These are phyloP conservation scores for Candida multigemmis DNA, from an alignment of 805 yeast genomes.

Conservation along the genomic window DNA sequence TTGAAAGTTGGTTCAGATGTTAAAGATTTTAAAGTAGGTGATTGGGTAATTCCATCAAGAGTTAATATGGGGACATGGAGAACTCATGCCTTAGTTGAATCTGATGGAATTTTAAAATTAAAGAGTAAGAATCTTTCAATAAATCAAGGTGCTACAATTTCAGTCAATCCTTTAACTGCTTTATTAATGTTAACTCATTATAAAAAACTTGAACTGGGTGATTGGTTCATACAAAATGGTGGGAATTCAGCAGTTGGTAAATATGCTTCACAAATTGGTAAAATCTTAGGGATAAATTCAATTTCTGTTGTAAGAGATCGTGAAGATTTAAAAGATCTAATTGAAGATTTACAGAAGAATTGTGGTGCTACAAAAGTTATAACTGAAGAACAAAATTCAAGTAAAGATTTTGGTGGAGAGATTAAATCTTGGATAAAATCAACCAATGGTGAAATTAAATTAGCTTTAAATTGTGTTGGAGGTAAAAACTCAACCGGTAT, in stretches of 20 bases:
- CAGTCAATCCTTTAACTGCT: slow-evolving; percentile 92
- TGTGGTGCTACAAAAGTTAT: slow-evolving; percentile 86
- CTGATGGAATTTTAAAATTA: slow-evolving; percentile 47
- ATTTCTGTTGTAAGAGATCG: slow-evolving; percentile 85
- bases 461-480: slow-evolving; percentile 90
- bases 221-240: slow-evolving; percentile 95
- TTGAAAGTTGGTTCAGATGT: slow-evolving; percentile 57
- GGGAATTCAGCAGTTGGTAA: slow-evolving; percentile 95
- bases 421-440: slow-evolving; percentile 46
- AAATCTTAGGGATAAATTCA: slow-evolving; percentile 69
- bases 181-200: slow-evolving; percentile 76
- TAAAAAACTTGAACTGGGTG: slow-evolving; percentile 52
- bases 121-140: slow-evolving; percentile 21
- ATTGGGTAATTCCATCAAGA: slow-evolving; percentile 75
- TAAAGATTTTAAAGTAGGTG: slow-evolving; percentile 48
- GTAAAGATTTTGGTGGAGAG: slow-evolving; percentile 55
- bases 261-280: slow-evolving; percentile 82
- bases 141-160: slow-evolving; percentile 75
- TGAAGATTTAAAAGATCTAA: slow-evolving; percentile 56
- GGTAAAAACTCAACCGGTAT: slow-evolving; percentile 78
- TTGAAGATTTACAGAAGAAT: slow-evolving; percentile 37
- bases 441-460: slow-evolving; percentile 44
- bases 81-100: slow-evolving; percentile 43
- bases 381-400: slow-evolving; percentile 76
- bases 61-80: slow-evolving; percentile 95